Conservation (phyloP, 1,284 basidiomycete species). For the Sporisorium scitamineum region DNA sequence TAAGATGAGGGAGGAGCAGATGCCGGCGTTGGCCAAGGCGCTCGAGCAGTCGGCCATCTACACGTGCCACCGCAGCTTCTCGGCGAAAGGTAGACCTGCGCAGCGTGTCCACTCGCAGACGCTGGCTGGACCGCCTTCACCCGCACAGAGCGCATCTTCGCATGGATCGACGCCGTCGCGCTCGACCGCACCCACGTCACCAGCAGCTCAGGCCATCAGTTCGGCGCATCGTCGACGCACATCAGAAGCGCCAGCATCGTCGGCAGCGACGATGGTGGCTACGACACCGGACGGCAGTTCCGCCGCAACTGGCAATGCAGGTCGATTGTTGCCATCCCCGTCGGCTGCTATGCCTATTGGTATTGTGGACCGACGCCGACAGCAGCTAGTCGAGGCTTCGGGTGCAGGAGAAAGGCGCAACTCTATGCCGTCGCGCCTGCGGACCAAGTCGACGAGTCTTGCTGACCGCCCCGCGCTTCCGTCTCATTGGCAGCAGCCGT, state of each 20-base stretch:
- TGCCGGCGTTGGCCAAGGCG: constrained; percentile 55
- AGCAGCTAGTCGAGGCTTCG: constrained; percentile 73
- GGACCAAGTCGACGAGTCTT: constrained; percentile 80
- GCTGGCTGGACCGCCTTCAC: constrained; percentile 73
- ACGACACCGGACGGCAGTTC: constrained; percentile 19
- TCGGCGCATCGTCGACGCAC: constrained; percentile 45
- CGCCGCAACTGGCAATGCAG: constrained; percentile 1
- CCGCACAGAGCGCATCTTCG: constrained; percentile 90
- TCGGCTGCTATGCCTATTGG: constrained; percentile 35
- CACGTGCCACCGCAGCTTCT: constrained; percentile 59
- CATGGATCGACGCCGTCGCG: constrained; percentile 91
- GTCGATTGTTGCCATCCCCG: constrained; percentile 31
- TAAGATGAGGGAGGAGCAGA: constrained; percentile 76
- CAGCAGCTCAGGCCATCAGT: constrained; percentile 72
- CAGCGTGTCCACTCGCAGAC: constrained; percentile 49
- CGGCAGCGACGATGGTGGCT: constrained; percentile 6
- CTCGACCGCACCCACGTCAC: constrained; percentile 77
- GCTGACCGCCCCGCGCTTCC: constrained; percentile 44
- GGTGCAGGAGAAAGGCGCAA: constrained; percentile 75
- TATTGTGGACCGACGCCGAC: constrained; percentile 66
- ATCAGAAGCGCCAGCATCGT: constrained; percentile 42
- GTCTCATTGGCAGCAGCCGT: constrained; percentile 27
- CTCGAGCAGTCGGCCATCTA: constrained; percentile 55
- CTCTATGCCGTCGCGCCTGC: constrained; percentile 85
- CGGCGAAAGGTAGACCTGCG: constrained; percentile 49